Base-by-base conservation (phyloP, 495 filamentous ascomycete species). In the Daldinia concentrica region DNA sequence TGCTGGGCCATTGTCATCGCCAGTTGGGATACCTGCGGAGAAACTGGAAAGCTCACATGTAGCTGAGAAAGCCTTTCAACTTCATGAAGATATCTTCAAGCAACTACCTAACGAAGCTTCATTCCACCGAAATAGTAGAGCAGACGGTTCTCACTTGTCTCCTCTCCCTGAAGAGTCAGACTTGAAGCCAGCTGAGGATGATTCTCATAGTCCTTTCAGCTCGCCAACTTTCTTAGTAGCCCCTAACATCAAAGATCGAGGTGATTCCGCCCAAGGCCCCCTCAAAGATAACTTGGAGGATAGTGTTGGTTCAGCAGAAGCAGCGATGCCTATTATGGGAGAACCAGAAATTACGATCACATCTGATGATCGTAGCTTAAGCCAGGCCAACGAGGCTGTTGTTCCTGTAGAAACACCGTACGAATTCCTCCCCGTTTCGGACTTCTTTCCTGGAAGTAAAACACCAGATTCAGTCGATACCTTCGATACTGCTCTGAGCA, bases 261-360 rank as follows among this genome's bases (percentile, higher is more conserved):
- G 3, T 6, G 55, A 58, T 6, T 24, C 39, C 3, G 11, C 27
- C 12, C 29, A 66, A n/a, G 30, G 45, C 4, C 22, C 34, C 24
- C 39, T 43, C 51, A 19, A 60, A 63, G 41, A 58, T 27, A 59
- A 50, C 32, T 41, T 52, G 19, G 45, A 76, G 60, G 50, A 48
- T 9, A 30, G 12, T 30, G 9, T 30, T 63, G 22, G 26, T 48
- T 32, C 50, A 51, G 19, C 19, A 50, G 48, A 65, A 62, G 72
- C 70, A 1, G 59, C 58, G 12, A 64, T 36, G 3, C 67, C 69
- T 4, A 58, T 64, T 9, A 58, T 71, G 4, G 41, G 45, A 14
- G 77, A 76, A 14, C 37, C 78, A 54, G 59, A 77, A 15, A 76
- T 73, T 51, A 72, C 70, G 32, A 64, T 66, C 19, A 72, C 75